A percentile compares a stretch with the other conserved stretches of the same genome.
Conservation (phyloP, 179 eudicot genomes). For the Silene vulgaris region DNA sequence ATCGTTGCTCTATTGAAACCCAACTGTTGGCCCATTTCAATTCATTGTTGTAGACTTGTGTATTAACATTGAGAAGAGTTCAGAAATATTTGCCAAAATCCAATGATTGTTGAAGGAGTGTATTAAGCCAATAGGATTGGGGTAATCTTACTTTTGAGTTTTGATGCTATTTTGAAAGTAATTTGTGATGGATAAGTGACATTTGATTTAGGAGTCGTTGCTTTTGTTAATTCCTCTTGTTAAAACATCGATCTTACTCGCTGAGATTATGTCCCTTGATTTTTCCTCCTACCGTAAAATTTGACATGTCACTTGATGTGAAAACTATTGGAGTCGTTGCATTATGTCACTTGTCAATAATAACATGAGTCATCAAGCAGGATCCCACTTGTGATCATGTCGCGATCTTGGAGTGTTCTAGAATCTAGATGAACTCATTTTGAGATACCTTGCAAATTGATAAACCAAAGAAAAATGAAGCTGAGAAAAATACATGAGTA, state of each 20-base stretch:
- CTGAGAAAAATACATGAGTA: neutral
- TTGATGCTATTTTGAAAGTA: neutral
- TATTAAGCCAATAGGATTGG: slow-evolving; percentile 90
- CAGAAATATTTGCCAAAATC: too few species aligned
- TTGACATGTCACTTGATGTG: neutral
- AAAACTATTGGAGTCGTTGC: neutral
- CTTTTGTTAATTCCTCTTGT: neutral
- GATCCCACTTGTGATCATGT: neutral
- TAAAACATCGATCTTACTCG: neutral
- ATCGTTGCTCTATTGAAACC: neutral
- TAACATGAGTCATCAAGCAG: neutral
- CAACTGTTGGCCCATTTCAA: neutral
- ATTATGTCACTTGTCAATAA: neutral
- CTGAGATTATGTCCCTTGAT: neutral
- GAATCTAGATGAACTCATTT: neutral
- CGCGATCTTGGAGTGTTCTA: neutral
- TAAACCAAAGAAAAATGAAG: neutral
- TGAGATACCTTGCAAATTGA: neutral
- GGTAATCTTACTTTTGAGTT: slow-evolving; percentile 41
- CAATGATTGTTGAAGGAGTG: slow-evolving; percentile 40
- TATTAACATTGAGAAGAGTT: neutral
- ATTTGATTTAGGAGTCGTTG: neutral
- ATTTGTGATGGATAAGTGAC: neutral
- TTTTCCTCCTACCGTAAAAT: neutral
- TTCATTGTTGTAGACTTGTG: neutral